Conservation (phyloP, 1,284 basidiomycete species). For the Ganoderma multipileum region DNA sequence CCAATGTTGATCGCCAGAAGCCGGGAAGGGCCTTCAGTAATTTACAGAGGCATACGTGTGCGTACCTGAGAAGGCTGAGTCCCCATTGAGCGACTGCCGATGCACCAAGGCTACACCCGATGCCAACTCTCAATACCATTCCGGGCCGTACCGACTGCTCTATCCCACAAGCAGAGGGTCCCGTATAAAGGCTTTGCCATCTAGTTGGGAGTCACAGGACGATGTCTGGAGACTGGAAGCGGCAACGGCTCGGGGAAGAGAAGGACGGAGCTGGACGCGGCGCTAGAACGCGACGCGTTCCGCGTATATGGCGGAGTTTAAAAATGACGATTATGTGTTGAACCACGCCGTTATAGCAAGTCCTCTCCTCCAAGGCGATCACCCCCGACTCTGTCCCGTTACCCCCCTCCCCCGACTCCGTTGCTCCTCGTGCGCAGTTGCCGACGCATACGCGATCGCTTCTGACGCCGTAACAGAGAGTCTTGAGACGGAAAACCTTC, state of each 20-base stretch:
- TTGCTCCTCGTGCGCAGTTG: not conserved
- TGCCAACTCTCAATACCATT: not conserved
- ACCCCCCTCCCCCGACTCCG: conserved; percentile 5
- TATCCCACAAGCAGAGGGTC: not conserved
- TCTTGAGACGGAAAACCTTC: not conserved
- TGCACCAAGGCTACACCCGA: not conserved
- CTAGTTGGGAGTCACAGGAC: not conserved
- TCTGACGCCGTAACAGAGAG: conserved; percentile 1
- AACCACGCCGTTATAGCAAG: conserved; percentile 30
- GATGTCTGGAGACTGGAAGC: not conserved
- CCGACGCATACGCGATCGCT: not conserved
- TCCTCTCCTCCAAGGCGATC: conserved; percentile 27
- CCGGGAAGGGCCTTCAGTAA: not conserved
- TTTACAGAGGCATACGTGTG: not conserved
- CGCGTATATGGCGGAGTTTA: conserved; percentile 28
- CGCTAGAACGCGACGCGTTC: conserved; percentile 26
- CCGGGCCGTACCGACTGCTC: not conserved
- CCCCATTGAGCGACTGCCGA: not conserved
- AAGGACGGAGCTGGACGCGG: conserved; percentile 21
- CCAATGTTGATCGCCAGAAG: not conserved
- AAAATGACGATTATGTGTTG: conserved; percentile 28
- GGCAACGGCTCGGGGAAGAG: conserved; percentile 6
- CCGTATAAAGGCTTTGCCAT: not conserved
- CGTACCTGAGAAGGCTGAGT: conserved; percentile 6
- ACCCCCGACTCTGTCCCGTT: conserved; percentile 11